A percentile compares a stretch with the other conserved stretches of the same genome.
phyloP scores from a whole-genome alignment of 768 basidiomycete genomes.

The Termitomyces sp. region DNA sequence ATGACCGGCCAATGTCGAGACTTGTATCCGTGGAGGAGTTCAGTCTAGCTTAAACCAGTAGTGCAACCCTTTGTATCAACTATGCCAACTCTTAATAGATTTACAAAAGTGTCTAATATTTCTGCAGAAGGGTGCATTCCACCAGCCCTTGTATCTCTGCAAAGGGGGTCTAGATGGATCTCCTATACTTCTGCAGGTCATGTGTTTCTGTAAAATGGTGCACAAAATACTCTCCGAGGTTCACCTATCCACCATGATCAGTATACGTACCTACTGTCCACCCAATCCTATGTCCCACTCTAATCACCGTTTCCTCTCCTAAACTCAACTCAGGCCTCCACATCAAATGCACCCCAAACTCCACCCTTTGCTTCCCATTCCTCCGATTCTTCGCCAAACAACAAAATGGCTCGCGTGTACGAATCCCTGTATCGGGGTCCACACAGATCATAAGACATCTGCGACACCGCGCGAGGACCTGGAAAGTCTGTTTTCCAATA shows the following conservation, averaged over 20 bases:
- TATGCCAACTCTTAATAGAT: too few relatives aligned
- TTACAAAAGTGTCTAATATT: too few relatives aligned
- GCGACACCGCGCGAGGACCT: slow-evolving; percentile 8
- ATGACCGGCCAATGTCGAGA: too few relatives aligned
- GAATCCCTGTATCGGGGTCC: slow-evolving; percentile 5
- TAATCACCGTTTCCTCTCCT: neutral
- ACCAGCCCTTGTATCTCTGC: too few relatives aligned
- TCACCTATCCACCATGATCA: too few relatives aligned
- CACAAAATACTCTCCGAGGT: too few relatives aligned
- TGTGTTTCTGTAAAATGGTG: neutral
- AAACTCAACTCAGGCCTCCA: slow-evolving; percentile 8
- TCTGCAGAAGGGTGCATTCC: too few relatives aligned
- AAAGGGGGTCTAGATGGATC: too few relatives aligned
- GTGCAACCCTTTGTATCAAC: too few relatives aligned
- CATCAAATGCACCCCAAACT: slow-evolving; percentile 13
- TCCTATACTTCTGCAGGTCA: too few relatives aligned
- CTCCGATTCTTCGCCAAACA: slow-evolving; percentile 9
- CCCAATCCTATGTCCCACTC: slow-evolving; percentile 7
- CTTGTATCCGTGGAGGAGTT: too few relatives aligned
- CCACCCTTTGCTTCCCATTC: slow-evolving; percentile 10
- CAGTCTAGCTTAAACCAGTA: too few relatives aligned
- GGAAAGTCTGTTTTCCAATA: slow-evolving; percentile 10
- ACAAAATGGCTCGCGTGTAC: slow-evolving; percentile 12
- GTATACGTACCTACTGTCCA: slow-evolving; percentile 1
- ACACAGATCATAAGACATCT: slow-evolving; percentile 14